Evolutionary conservation across 2,329 filamentous ascomycete genomes (phyloP).

Genomic region (Trichoderma sp.): DNA sequence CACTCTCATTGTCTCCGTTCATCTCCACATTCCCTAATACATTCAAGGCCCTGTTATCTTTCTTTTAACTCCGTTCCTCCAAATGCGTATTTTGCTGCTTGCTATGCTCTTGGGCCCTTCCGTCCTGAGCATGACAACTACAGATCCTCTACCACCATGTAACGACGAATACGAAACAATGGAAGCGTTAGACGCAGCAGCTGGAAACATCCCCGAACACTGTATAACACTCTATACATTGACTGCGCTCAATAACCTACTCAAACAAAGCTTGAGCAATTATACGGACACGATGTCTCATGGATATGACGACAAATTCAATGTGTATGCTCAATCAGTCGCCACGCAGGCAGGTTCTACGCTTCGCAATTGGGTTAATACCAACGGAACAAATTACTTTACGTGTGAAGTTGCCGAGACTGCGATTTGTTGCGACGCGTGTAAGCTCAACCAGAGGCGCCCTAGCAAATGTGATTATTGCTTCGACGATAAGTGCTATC

Average conservation of each 20-base stretch:
- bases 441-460: neutral
- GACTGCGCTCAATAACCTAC: neutral
- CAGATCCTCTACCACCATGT: neutral
- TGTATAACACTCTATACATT: neutral
- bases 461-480: neutral
- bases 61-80: neutral
- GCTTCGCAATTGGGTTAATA: neutral
- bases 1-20: too few species aligned
- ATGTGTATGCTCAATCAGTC: slow-evolving; percentile 13
- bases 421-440: neutral
- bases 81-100: neutral
- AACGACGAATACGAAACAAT: neutral
- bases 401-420: neutral
- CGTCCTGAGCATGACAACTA: neutral
- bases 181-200: neutral
- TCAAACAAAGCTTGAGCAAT: neutral
- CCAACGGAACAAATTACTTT: neutral
- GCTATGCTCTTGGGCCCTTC: neutral
- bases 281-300: slow-evolving; percentile 9
- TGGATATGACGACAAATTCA: slow-evolving; percentile 26
- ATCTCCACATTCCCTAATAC: neutral
- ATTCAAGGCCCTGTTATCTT: neutral
- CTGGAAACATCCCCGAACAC: neutral
- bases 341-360: neutral
- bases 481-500: neutral